Conservation (phyloP, 2,329 filamentous ascomycete species). For the Fusarium stilboides region DNA sequence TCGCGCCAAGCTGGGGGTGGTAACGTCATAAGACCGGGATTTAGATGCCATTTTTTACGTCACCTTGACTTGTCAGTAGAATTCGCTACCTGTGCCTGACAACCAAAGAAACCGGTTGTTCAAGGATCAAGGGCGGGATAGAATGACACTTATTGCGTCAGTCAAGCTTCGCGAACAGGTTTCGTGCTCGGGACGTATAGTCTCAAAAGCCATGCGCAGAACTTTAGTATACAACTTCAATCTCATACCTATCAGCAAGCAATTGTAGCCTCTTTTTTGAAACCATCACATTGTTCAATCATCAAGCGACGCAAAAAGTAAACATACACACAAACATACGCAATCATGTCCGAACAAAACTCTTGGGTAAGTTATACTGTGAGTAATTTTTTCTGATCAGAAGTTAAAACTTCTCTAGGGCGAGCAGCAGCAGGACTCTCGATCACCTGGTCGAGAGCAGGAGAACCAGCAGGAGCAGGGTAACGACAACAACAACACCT, state of each 20-base stretch:
- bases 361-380: constrained; percentile 38
- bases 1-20: not conserved
- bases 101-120: constrained; percentile 46
- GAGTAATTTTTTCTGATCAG: not conserved
- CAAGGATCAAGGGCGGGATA: constrained; percentile 6
- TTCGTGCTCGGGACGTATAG: constrained; percentile 33
- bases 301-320: constrained; percentile 6
- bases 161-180: constrained; percentile 38
- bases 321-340: constrained; percentile 12
- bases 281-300: constrained; percentile 7
- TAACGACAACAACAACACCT: constrained; percentile 24
- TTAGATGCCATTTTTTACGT: constrained; percentile 36
- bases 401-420: constrained; percentile 32
- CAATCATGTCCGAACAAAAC: constrained; percentile 42
- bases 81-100: constrained; percentile 20
- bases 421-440: constrained; percentile 36
- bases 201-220: constrained; percentile 43
- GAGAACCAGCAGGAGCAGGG: constrained; percentile 24
- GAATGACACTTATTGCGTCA: constrained; percentile 52
- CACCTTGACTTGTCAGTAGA: constrained; percentile 33
- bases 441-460: constrained; percentile 22
- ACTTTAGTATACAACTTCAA: constrained; percentile 18
- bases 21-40: constrained; percentile 38
- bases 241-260: constrained; percentile 21
- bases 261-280: constrained; percentile 13